Percentiles rank a stretch among this genome's conserved stretches.
phyloP scores from a whole-genome alignment of 306 rosid genomes.

The Quercus aquifolioides region DNA sequence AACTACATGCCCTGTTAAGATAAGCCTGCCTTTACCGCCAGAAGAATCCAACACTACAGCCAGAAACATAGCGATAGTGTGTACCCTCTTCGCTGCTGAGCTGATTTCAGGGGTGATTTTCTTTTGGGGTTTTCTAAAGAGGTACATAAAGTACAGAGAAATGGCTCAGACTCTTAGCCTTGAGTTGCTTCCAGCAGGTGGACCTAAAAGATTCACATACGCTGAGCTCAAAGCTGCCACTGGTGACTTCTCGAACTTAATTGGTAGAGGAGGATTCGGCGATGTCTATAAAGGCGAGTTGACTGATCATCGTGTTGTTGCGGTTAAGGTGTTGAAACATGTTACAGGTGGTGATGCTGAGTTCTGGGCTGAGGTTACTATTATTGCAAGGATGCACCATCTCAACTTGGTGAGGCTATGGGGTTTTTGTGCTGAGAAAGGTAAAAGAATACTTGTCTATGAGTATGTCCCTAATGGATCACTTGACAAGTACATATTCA shows the following conservation, averaged over 20 bases:
- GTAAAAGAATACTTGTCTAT: constrained; percentile 77
- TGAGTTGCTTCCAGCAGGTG: constrained; percentile 90
- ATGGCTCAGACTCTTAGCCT: constrained; percentile 92
- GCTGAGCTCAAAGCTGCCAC: constrained; percentile 84
- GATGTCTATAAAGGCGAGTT: constrained; percentile 78
- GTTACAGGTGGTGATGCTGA: constrained; percentile 76
- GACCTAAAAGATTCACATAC: constrained; percentile 72
- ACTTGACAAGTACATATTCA: constrained; percentile 63
- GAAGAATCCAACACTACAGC: constrained; percentile 55
- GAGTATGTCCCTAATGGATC: constrained; percentile 80
- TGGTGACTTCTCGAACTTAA: constrained; percentile 59
- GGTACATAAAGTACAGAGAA: constrained; percentile 78
- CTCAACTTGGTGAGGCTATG: constrained; percentile 84
- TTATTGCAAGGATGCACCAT: constrained; percentile 94
- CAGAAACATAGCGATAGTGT: constrained; percentile 63
- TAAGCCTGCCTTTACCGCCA: constrained; percentile 67
- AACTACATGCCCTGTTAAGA: constrained; percentile 68
- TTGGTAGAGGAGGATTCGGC: constrained; percentile 87
- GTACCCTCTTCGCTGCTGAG: constrained; percentile 68
- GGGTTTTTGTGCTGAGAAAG: constrained; percentile 91
- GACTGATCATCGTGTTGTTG: constrained; percentile 73
- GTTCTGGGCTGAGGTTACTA: constrained; percentile 92
- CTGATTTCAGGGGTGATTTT: constrained; percentile 65
- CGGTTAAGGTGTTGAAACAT: constrained; percentile 74
- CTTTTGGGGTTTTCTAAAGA: constrained; percentile 82